These are phyloP conservation scores for Elsinoe necatrix DNA, from an alignment of 2,329 filamentous ascomycete species.

Conservation along the genomic window DNA sequence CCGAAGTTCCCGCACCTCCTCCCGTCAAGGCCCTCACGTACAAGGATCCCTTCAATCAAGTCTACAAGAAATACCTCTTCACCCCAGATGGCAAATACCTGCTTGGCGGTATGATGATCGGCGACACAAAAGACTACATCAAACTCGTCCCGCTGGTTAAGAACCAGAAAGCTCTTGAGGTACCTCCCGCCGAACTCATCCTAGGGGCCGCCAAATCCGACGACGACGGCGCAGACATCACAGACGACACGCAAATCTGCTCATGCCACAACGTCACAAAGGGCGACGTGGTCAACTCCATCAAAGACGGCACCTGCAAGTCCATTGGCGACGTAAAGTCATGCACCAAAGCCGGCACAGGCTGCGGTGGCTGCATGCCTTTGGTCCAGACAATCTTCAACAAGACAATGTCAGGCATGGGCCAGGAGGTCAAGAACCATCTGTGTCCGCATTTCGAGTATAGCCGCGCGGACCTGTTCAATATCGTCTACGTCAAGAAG, in stretches of 20 bases:
- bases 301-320: constrained; percentile 74
- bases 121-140: constrained; percentile 82
- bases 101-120: constrained; percentile 96
- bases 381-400: constrained; percentile 86
- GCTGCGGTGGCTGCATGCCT: constrained; percentile 84
- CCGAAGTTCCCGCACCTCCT: constrained; percentile 47
- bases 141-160: constrained; percentile 84
- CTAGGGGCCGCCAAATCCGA: constrained; percentile 66
- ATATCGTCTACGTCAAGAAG: constrained; percentile 75
- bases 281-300: constrained; percentile 61
- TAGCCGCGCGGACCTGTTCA: constrained; percentile 80
- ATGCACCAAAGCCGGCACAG: constrained; percentile 85
- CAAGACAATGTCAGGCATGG: constrained; percentile 75
- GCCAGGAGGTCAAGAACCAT: constrained; percentile 78
- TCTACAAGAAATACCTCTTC: constrained; percentile 93
- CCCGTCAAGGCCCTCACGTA: constrained; percentile 78
- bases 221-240: constrained; percentile 68
- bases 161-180: constrained; percentile 67
- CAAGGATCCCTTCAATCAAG: constrained; percentile 75
- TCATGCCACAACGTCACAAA: constrained; percentile 91
- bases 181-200: constrained; percentile 74
- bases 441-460: constrained; percentile 77
- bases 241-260: constrained; percentile 81
- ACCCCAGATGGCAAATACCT: constrained; percentile 83
- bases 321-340: constrained; percentile 75